Evolutionary conservation across 2,329 filamentous ascomycete species (phyloP).

Genomic region (Aotearoamyces nothofagi): DNA sequence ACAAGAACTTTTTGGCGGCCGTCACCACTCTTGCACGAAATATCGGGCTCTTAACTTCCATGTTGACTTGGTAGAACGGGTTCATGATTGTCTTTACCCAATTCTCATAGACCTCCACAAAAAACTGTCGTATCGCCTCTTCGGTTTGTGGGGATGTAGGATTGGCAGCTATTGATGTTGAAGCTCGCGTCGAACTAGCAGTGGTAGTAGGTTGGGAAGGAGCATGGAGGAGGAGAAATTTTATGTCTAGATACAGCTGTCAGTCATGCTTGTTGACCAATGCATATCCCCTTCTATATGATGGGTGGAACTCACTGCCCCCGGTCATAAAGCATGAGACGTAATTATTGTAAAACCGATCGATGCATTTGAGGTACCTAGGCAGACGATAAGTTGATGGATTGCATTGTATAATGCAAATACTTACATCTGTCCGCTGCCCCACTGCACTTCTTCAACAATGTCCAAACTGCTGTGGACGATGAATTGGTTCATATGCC

Average conservation of each 20-base stretch:
- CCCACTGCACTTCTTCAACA: slow-evolving; percentile 94
- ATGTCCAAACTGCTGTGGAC: slow-evolving; percentile 89
- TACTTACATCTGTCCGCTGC: slow-evolving; percentile 62
- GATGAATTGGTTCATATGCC: slow-evolving; percentile 95
- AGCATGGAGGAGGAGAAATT: slow-evolving; percentile 88
- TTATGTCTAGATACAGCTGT: slow-evolving; percentile 39
- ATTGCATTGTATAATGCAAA: slow-evolving; percentile 4
- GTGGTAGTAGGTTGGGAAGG: slow-evolving; percentile 37
- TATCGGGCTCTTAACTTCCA: slow-evolving; percentile 72
- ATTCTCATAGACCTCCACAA: slow-evolving; percentile 87
- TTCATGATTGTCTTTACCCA: slow-evolving; percentile 97
- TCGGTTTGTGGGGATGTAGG: slow-evolving; percentile 83
- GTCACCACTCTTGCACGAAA: slow-evolving; percentile 72
- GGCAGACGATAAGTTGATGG: slow-evolving; percentile 3
- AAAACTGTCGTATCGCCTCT: slow-evolving; percentile 90
- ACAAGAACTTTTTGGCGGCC: slow-evolving; percentile 87
- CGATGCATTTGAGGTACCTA: slow-evolving; percentile 92
- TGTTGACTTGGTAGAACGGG: slow-evolving; percentile 80
- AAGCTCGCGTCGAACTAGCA: slow-evolving; percentile 31
- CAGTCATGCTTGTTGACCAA: slow-evolving; percentile 4
- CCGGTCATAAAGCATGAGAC: slow-evolving; percentile 90
- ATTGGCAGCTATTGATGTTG: slow-evolving; percentile 65
- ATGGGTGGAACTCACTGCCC: slow-evolving; percentile 34
- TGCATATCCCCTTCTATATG: background rate
- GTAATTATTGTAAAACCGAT: slow-evolving; percentile 93